Conservation (phyloP, 345 rosid species). For the Eucalyptus grandis region DNA sequence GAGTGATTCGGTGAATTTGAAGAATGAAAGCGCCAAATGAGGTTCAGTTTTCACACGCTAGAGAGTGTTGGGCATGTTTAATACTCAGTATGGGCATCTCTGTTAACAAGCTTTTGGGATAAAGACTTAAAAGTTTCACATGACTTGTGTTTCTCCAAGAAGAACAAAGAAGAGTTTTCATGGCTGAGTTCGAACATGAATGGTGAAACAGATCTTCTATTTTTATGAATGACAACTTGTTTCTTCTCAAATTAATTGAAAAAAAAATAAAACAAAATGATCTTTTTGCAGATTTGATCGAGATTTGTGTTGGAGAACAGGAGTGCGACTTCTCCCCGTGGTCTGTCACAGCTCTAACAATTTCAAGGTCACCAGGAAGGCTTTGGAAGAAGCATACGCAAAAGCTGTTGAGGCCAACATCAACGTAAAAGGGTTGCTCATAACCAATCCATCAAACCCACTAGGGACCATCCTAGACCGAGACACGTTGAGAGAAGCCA, state of each 20-base stretch:
- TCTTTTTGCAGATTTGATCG: conserved; percentile 65
- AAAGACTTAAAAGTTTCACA: neutral
- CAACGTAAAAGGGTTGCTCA: conserved; percentile 69
- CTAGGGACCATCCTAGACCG: conserved; percentile 69
- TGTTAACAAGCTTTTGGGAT: neutral
- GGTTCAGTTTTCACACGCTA: too few relatives aligned
- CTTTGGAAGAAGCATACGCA: conserved; percentile 69
- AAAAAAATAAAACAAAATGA: neutral
- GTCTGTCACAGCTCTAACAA: conserved; percentile 51
- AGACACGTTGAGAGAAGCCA: conserved; percentile 36
- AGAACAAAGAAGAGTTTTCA: neutral
- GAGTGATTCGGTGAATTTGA: too few relatives aligned
- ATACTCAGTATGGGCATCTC: neutral
- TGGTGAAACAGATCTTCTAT: neutral
- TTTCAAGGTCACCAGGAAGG: conserved; percentile 55
- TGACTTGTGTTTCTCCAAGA: neutral
- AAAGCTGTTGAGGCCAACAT: conserved; percentile 40
- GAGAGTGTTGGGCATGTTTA: too few relatives aligned
- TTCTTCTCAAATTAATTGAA: neutral
- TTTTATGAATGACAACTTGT: neutral
- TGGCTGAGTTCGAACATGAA: neutral
- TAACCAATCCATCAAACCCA: conserved; percentile 93
- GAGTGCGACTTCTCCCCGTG: conserved; percentile 66
- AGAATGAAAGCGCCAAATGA: too few relatives aligned
- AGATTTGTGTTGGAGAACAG: conserved; percentile 93